These are phyloP conservation scores for Arachis hypogaea DNA, from an alignment of 306 rosid species.

Conservation along the genomic window DNA sequence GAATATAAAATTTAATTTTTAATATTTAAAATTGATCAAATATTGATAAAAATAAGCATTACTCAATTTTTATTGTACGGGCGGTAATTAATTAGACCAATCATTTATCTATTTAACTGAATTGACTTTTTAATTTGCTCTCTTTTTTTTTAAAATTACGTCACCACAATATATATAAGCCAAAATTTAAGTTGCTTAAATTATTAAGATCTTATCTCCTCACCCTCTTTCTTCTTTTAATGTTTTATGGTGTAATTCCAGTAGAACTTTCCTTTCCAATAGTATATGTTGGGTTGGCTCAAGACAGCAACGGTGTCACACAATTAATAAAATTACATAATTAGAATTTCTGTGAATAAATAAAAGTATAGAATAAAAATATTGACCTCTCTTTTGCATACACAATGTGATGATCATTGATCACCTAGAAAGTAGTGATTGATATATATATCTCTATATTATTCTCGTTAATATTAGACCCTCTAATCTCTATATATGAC, in stretches of 20 bases:
- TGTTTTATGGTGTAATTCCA: background rate
- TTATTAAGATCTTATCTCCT: background rate
- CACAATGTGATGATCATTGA: background rate
- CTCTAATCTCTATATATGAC: conserved; percentile 12
- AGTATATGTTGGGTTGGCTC: conserved; percentile 29
- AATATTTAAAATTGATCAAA: too few relatives aligned
- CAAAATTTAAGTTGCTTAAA: background rate
- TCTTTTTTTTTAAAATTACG: background rate
- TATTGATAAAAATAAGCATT: too few relatives aligned
- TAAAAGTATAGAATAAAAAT: conserved; percentile 25
- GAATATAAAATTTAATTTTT: too few relatives aligned
- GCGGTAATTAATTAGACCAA: background rate
- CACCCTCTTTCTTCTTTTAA: too few relatives aligned
- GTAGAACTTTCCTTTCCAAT: conserved; percentile 2
- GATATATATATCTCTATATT: conserved; percentile 2
- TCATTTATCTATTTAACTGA: background rate
- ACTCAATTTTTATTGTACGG: too few relatives aligned
- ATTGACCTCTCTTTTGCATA: conserved; percentile 32
- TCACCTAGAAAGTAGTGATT: conserved; percentile 27
- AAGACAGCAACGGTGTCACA: conserved; percentile 17
- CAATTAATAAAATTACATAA: conserved; percentile 12
- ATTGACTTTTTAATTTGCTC: background rate
- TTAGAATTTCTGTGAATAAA: conserved; percentile 3
- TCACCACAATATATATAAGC: background rate
- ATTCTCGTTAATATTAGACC: conserved; percentile 9